Percentiles rank a stretch among this genome's conserved stretches.
phyloP scores from a whole-genome alignment of 345 rosid genomes.

The Barbarea vulgaris region DNA sequence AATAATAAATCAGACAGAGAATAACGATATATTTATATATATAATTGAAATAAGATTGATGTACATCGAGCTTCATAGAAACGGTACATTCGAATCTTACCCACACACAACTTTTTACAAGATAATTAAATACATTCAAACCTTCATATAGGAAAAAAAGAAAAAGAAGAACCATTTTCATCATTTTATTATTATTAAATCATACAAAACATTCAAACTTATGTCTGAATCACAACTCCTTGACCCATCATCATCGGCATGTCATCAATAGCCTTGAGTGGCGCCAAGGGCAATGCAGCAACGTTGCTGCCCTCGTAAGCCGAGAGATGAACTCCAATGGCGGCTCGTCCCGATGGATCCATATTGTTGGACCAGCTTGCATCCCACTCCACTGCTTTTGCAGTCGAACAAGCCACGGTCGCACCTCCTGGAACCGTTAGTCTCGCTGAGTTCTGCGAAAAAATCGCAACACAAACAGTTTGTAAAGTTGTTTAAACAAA shows the following conservation, averaged over 20 bases:
- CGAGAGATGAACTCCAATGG: slow-evolving; percentile 81
- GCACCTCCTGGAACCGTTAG: slow-evolving; percentile 92
- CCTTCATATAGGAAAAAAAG: neutral
- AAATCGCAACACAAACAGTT: neutral
- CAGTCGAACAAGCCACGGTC: slow-evolving; percentile 88
- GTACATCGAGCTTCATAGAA: neutral
- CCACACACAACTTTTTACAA: neutral
- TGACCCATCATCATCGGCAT: slow-evolving; percentile 55
- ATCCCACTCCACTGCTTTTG: slow-evolving; percentile 90
- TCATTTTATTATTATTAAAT: slow-evolving; percentile 14
- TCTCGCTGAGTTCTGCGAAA: slow-evolving; percentile 71
- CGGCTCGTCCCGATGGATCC: slow-evolving; percentile 97
- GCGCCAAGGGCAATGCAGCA: slow-evolving; percentile 27
- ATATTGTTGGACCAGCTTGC: slow-evolving; percentile 81
- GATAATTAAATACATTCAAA: neutral
- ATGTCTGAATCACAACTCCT: slow-evolving; percentile 58
- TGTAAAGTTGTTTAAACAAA: neutral
- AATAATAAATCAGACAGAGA: neutral
- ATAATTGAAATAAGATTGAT: slow-evolving; percentile 2
- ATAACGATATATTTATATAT: neutral
- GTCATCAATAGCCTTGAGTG: slow-evolving; percentile 45
- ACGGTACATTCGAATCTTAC: slow-evolving; percentile 4
- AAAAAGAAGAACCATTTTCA: neutral
- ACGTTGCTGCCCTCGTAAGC: slow-evolving; percentile 52
- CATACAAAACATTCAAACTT: slow-evolving; percentile 19